Evolutionary conservation across 2,329 filamentous ascomycete genomes (phyloP).

Genomic region (Chrysoporthe puriensis): DNA sequence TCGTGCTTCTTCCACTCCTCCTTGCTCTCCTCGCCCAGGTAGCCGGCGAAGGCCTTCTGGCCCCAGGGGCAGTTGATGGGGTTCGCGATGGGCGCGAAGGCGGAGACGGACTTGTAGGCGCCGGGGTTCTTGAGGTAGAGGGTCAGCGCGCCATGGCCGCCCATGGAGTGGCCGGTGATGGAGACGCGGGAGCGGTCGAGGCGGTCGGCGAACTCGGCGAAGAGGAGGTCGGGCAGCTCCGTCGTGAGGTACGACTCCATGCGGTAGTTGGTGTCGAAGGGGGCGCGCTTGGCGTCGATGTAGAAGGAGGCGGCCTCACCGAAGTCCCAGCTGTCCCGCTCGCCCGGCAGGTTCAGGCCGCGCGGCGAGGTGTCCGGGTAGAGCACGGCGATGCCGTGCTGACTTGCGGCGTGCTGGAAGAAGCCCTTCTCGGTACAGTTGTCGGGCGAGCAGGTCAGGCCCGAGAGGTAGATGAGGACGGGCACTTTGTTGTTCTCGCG

Average conservation of each 20-base stretch:
- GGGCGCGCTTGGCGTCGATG: slow-evolving; percentile 77
- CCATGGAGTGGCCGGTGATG: slow-evolving; percentile 96
- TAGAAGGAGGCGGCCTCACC: slow-evolving; percentile 94
- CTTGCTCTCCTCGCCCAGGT: slow-evolving; percentile 73
- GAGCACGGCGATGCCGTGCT: slow-evolving; percentile 85
- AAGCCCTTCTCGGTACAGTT: slow-evolving; percentile 85
- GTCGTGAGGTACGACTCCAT: slow-evolving; percentile 94
- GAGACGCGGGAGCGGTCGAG: slow-evolving; percentile 74
- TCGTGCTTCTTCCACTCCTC: slow-evolving; percentile 87
- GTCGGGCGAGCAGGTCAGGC: slow-evolving; percentile 92
- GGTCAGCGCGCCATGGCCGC: slow-evolving; percentile 91
- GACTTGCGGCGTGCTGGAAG: slow-evolving; percentile 81
- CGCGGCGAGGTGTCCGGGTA: slow-evolving; percentile 95
- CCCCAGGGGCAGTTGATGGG: slow-evolving; percentile 89
- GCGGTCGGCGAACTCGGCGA: slow-evolving; percentile 66
- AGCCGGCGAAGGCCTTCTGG: slow-evolving; percentile 90
- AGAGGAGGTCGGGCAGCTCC: slow-evolving; percentile 82
- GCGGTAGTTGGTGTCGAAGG: slow-evolving; percentile 78
- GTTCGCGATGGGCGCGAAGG: slow-evolving; percentile 90
- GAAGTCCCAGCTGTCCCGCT: slow-evolving; percentile 91
- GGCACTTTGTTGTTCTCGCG: slow-evolving; percentile 67
- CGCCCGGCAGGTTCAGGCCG: slow-evolving; percentile 77
- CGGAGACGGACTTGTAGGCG: slow-evolving; percentile 84
- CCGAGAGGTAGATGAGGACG: slow-evolving; percentile 89
- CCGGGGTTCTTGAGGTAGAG: slow-evolving; percentile 91